These are phyloP conservation scores for Acer negundo DNA, from an alignment of 345 rosid species.

Conservation along the genomic window DNA sequence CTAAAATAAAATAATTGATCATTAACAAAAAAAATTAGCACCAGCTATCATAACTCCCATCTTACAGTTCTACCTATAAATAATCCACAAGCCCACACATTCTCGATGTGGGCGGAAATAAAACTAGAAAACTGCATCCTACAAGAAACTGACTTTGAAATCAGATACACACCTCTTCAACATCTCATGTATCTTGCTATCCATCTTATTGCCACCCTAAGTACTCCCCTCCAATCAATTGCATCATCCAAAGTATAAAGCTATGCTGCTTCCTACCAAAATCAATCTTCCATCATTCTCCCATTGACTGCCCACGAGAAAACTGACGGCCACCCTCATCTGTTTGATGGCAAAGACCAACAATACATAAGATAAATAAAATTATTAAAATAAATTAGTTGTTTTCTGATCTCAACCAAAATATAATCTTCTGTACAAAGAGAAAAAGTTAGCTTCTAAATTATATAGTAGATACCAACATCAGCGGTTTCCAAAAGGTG, in stretches of 20 bases:
- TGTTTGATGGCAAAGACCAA: slow-evolving; percentile 27
- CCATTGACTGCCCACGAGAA: slow-evolving; percentile 37
- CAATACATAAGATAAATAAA: neutral
- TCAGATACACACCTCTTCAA: slow-evolving; percentile 19
- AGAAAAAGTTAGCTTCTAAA: neutral
- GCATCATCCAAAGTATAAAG: neutral
- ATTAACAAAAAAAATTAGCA: slow-evolving; percentile 14
- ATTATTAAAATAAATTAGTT: neutral
- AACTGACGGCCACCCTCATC: slow-evolving; percentile 43
- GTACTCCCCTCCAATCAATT: slow-evolving; percentile 3
- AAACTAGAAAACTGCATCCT: slow-evolving; percentile 10
- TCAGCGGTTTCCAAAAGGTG: neutral
- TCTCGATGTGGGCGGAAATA: neutral
- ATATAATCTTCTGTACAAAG: neutral
- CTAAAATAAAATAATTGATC: neutral
- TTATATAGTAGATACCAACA: neutral
- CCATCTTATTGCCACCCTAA: slow-evolving; percentile 16
- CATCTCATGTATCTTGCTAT: slow-evolving; percentile 6
- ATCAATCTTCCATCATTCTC: slow-evolving; percentile 25
- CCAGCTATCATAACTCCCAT: slow-evolving; percentile 22
- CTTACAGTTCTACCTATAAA: slow-evolving; percentile 29
- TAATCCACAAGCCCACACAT: slow-evolving; percentile 20
- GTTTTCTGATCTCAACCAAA: neutral
- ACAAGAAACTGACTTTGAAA: slow-evolving; percentile 25
- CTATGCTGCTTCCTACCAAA: slow-evolving; percentile 16